Evolutionary conservation across 208 protist genomes (phyloP), one percentile per base, ranked within the genome.

Genomic region (Wallacemonas sp.): DNA sequence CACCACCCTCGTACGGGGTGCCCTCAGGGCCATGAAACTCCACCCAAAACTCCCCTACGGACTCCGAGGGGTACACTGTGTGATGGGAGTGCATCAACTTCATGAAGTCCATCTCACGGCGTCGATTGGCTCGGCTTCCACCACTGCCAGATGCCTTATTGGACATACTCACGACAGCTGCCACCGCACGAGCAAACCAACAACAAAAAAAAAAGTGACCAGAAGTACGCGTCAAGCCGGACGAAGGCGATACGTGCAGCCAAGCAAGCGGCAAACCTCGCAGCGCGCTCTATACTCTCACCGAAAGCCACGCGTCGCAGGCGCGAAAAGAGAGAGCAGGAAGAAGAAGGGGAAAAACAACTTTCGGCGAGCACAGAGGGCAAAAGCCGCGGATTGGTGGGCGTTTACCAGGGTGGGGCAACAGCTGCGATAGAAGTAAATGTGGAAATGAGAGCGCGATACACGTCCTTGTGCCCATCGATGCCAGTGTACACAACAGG

Each of bases 81-180:
- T 97, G 87, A 42, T 97, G 85, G 36, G 98, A 92, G 60, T 91
- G 98, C 93, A 98, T 98, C 78, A 99, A 91, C 38, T 98, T 98
- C 87, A 98, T 98, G 34, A 98, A 81, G 71, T 99, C 97, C 79
- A 98, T 97, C 54, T 98, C 95, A 39, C 81, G 89, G 46, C 95
- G 83, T 17, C 83, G 84, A 53, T 62, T 87, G 19, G 73, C 71
- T 26, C 79, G 75, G 53, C 78, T 78, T 34, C 53, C 61, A 17
- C 29, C 32, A 1, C 61, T 50, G 27, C 38, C n/a, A 8, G 3
- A 6, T 13, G 50, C 68, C 58, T 66, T 71, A 21, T 30, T 52
- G 2, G 33, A 42, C 37, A 63, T 44, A 1, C 44, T 6, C 26
- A 61, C 32, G 10, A 4, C 39, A 34, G 6, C n/a, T n/a, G n/a